Evolutionary conservation across 495 filamentous ascomycete species (phyloP).

Genomic region (Viridothelium virens): DNA sequence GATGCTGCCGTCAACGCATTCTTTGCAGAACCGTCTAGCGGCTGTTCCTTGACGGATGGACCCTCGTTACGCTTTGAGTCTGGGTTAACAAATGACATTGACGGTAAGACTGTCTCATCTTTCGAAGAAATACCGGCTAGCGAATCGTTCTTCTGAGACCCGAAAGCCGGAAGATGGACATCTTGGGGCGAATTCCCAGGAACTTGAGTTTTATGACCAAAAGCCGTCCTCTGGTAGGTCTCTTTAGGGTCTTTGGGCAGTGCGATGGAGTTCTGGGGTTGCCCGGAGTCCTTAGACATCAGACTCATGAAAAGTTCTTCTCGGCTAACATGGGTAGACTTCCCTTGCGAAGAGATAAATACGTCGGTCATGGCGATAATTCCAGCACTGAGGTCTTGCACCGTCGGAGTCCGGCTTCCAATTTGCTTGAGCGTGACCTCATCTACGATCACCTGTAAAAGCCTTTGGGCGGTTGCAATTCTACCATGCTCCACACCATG

Average conservation of each 20-base stretch:
- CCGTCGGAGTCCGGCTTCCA: not conserved
- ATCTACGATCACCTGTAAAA: not conserved
- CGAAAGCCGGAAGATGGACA: no score
- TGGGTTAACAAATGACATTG: no score
- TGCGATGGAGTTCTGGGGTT: not conserved
- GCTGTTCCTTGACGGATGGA: not conserved
- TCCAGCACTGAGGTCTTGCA: not conserved
- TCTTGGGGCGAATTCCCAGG: no score
- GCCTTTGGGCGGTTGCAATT: not conserved
- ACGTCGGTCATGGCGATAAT: not conserved
- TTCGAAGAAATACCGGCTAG: no score
- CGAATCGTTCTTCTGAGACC: no score
- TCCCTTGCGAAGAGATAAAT: not conserved
- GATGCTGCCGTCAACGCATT: not conserved
- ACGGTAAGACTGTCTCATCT: no score
- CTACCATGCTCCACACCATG: not conserved
- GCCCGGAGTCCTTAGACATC: not conserved
- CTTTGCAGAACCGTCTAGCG: not conserved
- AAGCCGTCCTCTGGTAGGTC: no score
- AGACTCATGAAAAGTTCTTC: not conserved
- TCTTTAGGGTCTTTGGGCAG: no score
- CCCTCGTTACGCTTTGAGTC: no score
- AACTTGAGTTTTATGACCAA: no score
- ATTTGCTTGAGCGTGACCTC: not conserved
- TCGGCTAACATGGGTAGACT: not conserved